Conservation (phyloP, 169 alveolate genomes). For the Besnoitia besnoiti region DNA sequence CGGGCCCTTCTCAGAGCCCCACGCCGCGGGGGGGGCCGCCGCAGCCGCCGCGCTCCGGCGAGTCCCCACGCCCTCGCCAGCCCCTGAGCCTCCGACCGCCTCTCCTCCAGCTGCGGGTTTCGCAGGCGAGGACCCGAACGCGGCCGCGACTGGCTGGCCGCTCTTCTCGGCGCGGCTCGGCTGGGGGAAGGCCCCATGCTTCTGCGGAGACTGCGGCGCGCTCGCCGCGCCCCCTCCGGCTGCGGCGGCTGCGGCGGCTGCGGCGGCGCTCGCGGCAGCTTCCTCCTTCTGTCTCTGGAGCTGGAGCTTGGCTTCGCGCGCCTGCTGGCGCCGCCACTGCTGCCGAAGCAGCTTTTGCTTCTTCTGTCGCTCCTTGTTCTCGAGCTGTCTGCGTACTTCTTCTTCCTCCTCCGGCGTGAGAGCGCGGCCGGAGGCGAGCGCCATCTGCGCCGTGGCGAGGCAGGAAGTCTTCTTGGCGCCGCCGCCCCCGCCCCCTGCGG, state of each 20-base stretch:
- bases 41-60: background rate
- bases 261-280: constrained; percentile 2
- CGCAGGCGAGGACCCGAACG: background rate
- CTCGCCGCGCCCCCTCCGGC: background rate
- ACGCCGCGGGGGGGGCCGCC: too few species aligned
- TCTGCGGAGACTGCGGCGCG: background rate
- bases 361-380: background rate
- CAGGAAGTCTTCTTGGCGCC: background rate
- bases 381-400: background rate
- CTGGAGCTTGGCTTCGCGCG: constrained; percentile 15
- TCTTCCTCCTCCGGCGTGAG: constrained; percentile 4
- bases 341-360: constrained; percentile 11
- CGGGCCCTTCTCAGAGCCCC: background rate
- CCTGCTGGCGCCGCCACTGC: constrained; percentile 39
- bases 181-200: background rate
- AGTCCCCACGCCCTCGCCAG: background rate
- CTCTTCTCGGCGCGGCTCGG: background rate
- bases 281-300: background rate
- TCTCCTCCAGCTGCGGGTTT: too few species aligned
- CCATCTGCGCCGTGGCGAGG: background rate
- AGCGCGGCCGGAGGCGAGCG: background rate
- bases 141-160: background rate
- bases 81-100: background rate
- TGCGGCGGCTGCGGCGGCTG: background rate
- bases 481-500: background rate